phyloP scores from a whole-genome alignment of 1,284 basidiomycete genomes.

The Amylostereum chailletii region DNA sequence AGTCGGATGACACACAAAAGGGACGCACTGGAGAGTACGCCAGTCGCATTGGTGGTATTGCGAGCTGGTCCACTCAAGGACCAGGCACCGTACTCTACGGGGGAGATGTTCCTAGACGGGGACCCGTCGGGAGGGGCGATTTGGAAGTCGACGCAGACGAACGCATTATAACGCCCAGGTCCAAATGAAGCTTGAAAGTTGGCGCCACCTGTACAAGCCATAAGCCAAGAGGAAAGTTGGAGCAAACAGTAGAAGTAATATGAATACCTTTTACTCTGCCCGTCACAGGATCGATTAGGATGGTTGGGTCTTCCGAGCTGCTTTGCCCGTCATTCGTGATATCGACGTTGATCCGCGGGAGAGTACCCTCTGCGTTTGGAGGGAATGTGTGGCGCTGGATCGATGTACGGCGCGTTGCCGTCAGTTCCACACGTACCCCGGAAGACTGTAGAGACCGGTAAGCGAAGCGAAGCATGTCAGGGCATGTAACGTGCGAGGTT shows the following conservation, averaged over 20 bases:
- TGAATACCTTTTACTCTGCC: constrained; percentile 27
- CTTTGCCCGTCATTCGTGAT: constrained; percentile 51
- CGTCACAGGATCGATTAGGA: constrained; percentile 36
- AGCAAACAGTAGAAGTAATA: neutral
- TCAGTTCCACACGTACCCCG: constrained; percentile 48
- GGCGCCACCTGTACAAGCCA: neutral
- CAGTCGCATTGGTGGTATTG: constrained; percentile 34
- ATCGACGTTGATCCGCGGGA: constrained; percentile 43
- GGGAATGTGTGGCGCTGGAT: constrained; percentile 39
- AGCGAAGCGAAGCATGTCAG: neutral
- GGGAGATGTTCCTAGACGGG: constrained; percentile 18
- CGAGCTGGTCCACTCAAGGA: constrained; percentile 40
- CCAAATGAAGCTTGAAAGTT: constrained; percentile 30
- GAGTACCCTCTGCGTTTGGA: constrained; percentile 15
- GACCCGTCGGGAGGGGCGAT: constrained; percentile 30
- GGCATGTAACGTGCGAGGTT: constrained; percentile 33
- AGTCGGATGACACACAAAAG: constrained; percentile 6
- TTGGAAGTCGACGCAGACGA: constrained; percentile 52
- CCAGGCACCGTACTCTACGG: constrained; percentile 48
- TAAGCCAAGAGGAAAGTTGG: neutral
- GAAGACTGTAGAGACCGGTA: constrained; percentile 30
- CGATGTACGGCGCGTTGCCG: constrained; percentile 44
- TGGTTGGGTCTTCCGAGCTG: constrained; percentile 30
- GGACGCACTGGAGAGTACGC: constrained; percentile 36
- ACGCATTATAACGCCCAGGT: constrained; percentile 46